Evolutionary conservation across 208 protist species (phyloP).

Genomic region (Histomonas meleagridis): DNA sequence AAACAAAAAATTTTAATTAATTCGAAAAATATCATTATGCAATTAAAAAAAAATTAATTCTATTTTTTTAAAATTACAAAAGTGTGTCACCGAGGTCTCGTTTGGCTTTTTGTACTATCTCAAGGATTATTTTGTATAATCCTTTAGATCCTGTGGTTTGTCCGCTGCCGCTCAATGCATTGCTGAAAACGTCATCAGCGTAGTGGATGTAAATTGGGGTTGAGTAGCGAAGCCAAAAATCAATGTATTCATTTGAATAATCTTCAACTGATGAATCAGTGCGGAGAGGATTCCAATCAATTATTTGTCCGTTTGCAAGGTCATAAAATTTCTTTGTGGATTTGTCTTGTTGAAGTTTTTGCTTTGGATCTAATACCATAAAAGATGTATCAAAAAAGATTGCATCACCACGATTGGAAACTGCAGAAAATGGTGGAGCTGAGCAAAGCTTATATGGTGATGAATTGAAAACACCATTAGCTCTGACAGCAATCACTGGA

Average conservation of each 20-base stretch:
- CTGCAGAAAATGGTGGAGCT: not conserved
- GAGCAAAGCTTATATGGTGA: not conserved
- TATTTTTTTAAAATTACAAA: too few relatives aligned
- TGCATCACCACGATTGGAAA: not conserved
- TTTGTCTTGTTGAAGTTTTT: not conserved
- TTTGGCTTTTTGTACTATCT: too few relatives aligned
- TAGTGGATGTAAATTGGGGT: not conserved
- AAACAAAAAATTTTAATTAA: too few relatives aligned
- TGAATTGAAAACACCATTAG: not conserved
- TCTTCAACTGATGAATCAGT: not conserved
- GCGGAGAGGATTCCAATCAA: not conserved
- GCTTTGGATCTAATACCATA: not conserved
- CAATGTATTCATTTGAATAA: not conserved
- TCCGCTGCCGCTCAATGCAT: not conserved
- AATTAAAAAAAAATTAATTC: too few relatives aligned
- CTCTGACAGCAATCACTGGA: not conserved
- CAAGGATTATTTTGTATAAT: not conserved
- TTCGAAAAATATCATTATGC: too few relatives aligned
- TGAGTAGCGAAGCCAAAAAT: not conserved
- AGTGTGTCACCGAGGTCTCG: too few relatives aligned
- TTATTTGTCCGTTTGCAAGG: not conserved
- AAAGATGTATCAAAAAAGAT: not conserved
- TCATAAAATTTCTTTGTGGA: not conserved
- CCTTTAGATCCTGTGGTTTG: not conserved
- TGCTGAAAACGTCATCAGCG: not conserved